Base-by-base conservation (phyloP, 2,329 filamentous ascomycete genomes). In the Botrytis paeoniae region DNA sequence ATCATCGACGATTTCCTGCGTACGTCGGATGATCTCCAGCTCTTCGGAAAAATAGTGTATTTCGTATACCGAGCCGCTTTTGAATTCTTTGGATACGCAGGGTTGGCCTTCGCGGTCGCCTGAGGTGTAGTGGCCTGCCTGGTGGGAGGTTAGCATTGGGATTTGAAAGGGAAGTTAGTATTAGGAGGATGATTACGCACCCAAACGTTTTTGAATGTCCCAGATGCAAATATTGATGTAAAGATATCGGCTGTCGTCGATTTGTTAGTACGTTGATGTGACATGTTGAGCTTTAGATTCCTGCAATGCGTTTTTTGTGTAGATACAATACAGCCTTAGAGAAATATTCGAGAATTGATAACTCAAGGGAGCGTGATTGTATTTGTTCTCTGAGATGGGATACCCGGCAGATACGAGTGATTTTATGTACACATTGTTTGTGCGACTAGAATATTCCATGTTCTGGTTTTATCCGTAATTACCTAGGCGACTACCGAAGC, bases 201-300 rank as follows among this genome's bases (percentile, higher is more conserved):
- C 70, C 70, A 74, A 22, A 74, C 73, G 41, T 74, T 62, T 29
- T 74, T 74, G 60, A 74, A 74, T 8, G 70, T 69, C 18, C 73
- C 73, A 2, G 57, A 51, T 9, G 57, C 73, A 45, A 73, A 74
- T 7, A 73, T 48, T n/a, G 35, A 20, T 14, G 10, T 22, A n/a
- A 48, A 9, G 37, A 71, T 61, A 6, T 1, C 14, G 5, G 60
- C 72, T 65, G 14, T 29, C 4, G 48, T 71, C 22, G 72, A 12
- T 14, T 65, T 25, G 20, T 73, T 73, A 0, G 48, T 37, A 16
- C 59, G 57, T 60, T 20, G 57, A 37, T 60, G 57, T 10, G 59
- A 61, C 32, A 61, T 61, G 2, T 61, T 61, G 32, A 61, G 18
- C 22, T 37, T 61, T 37, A n/a, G 48, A 14, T 54, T 51, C 4